Conservation (phyloP, 208 protist genomes). For the Leishmania aethiopica region DNA sequence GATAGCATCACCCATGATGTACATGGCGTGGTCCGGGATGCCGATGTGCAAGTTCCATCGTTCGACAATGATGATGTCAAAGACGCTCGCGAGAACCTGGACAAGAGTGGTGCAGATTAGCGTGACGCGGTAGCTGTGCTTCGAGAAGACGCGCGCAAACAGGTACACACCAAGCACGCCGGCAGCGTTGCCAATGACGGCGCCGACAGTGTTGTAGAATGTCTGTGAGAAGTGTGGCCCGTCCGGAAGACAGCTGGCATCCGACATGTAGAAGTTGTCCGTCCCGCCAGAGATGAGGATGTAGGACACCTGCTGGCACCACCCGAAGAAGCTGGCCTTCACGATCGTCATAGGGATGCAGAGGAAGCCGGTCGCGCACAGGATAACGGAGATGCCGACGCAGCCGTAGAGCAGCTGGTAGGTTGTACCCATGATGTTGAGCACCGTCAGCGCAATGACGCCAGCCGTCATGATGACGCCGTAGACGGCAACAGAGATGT, state of each 20-base stretch:
- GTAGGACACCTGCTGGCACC: constrained; percentile 40
- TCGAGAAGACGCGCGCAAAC: constrained; percentile 49
- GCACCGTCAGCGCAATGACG: constrained; percentile 32
- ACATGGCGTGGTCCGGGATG: constrained; percentile 56
- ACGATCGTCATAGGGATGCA: constrained; percentile 48
- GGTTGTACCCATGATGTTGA: constrained; percentile 35
- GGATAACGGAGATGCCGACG: constrained; percentile 34
- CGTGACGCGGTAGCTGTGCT: constrained; percentile 45
- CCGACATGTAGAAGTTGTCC: constrained; percentile 53
- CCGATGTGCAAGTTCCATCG: constrained; percentile 51
- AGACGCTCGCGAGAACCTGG: constrained; percentile 45
- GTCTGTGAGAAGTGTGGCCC: constrained; percentile 56
- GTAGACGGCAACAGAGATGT: constrained; percentile 32
- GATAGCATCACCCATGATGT: constrained; percentile 63
- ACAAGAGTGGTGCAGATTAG: constrained; percentile 48
- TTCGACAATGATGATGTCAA: constrained; percentile 71
- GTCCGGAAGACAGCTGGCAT: constrained; percentile 34
- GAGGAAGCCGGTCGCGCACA: constrained; percentile 43
- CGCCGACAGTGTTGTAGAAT: constrained; percentile 52
- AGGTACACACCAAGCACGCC: constrained; percentile 40
- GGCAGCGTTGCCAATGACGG: constrained; percentile 37
- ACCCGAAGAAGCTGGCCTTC: constrained; percentile 56
- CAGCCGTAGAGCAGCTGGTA: constrained; percentile 38
- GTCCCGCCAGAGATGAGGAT: constrained; percentile 47
- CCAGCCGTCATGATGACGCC: constrained; percentile 38